phyloP scores from a whole-genome alignment of 306 rosid species.

The Cicer judaicum region DNA sequence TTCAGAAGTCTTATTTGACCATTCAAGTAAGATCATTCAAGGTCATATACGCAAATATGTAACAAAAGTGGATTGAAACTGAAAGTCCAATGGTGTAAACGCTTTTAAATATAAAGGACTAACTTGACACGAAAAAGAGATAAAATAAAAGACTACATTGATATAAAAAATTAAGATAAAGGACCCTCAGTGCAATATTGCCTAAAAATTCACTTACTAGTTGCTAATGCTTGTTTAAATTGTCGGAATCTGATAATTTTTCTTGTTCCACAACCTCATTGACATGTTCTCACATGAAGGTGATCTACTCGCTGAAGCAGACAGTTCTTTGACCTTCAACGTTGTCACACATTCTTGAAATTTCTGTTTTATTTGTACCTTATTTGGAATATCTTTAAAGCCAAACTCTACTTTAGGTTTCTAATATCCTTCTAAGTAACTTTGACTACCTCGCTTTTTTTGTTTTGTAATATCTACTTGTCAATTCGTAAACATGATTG shows the following conservation, averaged over 20 bases:
- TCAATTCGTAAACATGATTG: slow-evolving; percentile 20
- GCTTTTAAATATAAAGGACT: no score
- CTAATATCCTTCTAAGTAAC: slow-evolving; percentile 4
- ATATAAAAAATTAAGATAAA: no score
- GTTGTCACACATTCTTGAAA: background rate
- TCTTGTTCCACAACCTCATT: slow-evolving; percentile 16
- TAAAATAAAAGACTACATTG: no score
- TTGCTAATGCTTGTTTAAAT: background rate
- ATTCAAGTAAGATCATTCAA: background rate
- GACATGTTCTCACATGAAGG: slow-evolving; percentile 19
- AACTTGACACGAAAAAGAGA: no score
- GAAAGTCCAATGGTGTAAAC: no score
- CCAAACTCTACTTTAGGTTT: background rate
- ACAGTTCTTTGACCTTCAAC: background rate
- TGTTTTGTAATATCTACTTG: slow-evolving; percentile 7
- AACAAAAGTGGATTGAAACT: no score
- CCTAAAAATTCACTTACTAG: no score
- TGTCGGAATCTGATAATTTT: slow-evolving; percentile 22
- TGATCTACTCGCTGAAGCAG: slow-evolving; percentile 27
- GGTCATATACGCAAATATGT: no score
- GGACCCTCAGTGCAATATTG: no score
- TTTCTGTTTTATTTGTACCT: slow-evolving; percentile 2
- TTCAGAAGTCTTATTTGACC: background rate
- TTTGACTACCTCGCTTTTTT: background rate
- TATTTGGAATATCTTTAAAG: slow-evolving; percentile 19